Conservation (phyloP, 805 yeast species). For the Zygotorulaspora florentina region DNA sequence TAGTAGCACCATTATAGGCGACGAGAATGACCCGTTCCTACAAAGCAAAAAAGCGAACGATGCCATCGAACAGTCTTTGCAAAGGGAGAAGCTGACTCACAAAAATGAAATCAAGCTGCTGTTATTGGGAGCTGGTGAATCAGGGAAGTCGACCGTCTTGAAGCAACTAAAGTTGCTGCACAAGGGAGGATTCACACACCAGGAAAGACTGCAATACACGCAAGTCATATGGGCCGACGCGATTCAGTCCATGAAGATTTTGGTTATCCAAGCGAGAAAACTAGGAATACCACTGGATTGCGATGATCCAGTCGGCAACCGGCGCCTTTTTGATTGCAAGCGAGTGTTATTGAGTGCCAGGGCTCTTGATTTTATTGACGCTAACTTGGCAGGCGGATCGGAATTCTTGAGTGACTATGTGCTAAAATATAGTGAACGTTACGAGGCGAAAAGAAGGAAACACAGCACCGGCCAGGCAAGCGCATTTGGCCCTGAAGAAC, state of each 20-base stretch:
- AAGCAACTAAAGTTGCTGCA: conserved; percentile 85
- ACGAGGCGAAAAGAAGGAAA: conserved; percentile 46
- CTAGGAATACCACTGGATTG: conserved; percentile 61
- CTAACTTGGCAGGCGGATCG: conserved; percentile 62
- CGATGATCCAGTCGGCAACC: conserved; percentile 45
- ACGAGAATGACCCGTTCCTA: conserved; percentile 51
- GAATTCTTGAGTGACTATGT: conserved; percentile 61
- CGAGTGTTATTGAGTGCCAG: conserved; percentile 52
- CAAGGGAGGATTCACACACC: conserved; percentile 75
- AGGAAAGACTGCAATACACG: conserved; percentile 73
- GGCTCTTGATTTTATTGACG: conserved; percentile 58
- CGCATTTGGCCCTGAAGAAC: conserved; percentile 26
- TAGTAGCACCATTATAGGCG: conserved; percentile 40
- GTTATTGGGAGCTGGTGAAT: conserved; percentile 90
- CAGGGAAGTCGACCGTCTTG: conserved; percentile 89
- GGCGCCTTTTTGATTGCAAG: conserved; percentile 44
- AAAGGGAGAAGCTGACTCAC: conserved; percentile 47
- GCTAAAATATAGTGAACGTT: conserved; percentile 52
- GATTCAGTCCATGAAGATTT: conserved; percentile 72
- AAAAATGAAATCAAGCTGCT: conserved; percentile 64
- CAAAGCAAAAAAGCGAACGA: conserved; percentile 53
- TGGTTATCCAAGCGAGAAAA: conserved; percentile 71
- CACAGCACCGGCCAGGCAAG: conserved; percentile 53
- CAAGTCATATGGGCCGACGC: conserved; percentile 93
- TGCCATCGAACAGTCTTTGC: conserved; percentile 60